Percentiles rank a stretch among this genome's conserved stretches.
Conservation (phyloP, 1,284 basidiomycete species). For the Ceratobasidium theobromae region DNA sequence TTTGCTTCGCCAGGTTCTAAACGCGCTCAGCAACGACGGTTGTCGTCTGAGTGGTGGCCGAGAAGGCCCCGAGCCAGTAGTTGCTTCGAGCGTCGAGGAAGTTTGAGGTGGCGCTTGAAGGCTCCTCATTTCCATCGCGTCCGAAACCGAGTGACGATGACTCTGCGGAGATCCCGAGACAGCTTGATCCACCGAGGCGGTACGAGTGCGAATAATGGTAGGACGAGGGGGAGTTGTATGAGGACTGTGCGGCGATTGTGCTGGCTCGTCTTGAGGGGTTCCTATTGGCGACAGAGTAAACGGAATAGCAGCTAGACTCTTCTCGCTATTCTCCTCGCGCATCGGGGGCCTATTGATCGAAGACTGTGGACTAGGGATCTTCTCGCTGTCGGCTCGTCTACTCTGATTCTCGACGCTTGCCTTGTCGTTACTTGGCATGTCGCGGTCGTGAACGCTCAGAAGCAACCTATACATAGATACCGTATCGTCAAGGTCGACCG, state of each 20-base stretch:
- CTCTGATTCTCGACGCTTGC: background rate
- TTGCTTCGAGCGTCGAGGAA: background rate
- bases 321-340: background rate
- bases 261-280: background rate
- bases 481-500: slow-evolving; percentile 20
- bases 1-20: background rate
- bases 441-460: background rate
- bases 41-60: background rate
- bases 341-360: background rate
- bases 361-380: background rate
- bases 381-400: background rate
- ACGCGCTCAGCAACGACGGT: slow-evolving; percentile 3
- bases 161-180: background rate
- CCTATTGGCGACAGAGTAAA: slow-evolving; percentile 5
- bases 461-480: slow-evolving; percentile 17
- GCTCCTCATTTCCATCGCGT: slow-evolving; percentile 12
- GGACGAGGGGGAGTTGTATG: slow-evolving; percentile 11
- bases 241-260: background rate
- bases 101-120: background rate
- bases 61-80: background rate
- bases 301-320: background rate
- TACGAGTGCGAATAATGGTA: slow-evolving; percentile 5
- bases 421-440: background rate
- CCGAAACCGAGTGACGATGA: slow-evolving; percentile 3
- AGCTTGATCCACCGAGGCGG: background rate